Evolutionary conservation across 2,329 filamentous ascomycete genomes (phyloP).

Genomic region (Ceratocystis alfenasii): DNA sequence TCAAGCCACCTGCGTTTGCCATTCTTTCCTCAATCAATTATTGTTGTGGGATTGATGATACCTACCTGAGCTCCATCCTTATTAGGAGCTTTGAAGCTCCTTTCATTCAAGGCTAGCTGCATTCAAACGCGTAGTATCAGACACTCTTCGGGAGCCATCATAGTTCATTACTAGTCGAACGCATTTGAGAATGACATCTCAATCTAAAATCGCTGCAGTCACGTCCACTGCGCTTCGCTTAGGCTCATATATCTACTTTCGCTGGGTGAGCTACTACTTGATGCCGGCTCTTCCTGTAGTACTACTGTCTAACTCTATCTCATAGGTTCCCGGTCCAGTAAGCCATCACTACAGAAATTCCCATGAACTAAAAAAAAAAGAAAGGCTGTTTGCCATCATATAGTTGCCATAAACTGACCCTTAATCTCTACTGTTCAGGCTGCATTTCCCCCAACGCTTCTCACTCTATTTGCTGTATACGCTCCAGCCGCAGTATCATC

Average conservation of each 20-base stretch:
- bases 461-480: conserved; percentile 54
- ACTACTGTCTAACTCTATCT: background rate
- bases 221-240: conserved; percentile 32
- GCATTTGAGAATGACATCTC: conserved; percentile 9
- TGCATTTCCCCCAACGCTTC: conserved; percentile 30
- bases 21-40: background rate
- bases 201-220: conserved; percentile 27
- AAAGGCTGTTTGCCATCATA: background rate
- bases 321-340: conserved; percentile 28
- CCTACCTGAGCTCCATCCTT: background rate
- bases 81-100: conserved; percentile 2
- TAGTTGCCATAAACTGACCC: background rate
- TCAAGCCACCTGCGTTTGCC: background rate
- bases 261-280: conserved; percentile 42
- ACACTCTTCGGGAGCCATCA: background rate
- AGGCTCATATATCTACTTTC: conserved; percentile 45
- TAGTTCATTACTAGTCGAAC: background rate
- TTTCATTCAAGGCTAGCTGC: background rate
- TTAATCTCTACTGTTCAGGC: conserved; percentile 22
- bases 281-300: background rate
- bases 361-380: background rate
- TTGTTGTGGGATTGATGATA: background rate
- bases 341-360: conserved; percentile 19
- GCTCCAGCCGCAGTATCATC: conserved; percentile 50
- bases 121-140: background rate